Evolutionary conservation across 306 rosid genomes (phyloP).

Genomic region (Morella rubra): DNA sequence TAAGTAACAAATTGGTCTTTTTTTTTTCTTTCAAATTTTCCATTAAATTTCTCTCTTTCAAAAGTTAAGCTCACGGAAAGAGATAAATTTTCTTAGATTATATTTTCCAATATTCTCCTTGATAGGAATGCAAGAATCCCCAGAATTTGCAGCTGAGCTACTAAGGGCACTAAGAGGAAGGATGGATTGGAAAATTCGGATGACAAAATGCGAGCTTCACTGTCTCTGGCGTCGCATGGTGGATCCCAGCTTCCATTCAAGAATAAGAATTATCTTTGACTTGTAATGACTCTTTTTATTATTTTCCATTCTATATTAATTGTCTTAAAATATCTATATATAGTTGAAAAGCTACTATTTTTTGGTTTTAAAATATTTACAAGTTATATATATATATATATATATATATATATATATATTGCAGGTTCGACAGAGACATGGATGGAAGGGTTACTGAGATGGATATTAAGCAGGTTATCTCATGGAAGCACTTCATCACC

Average conservation of each 20-base stretch:
- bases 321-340: too few species aligned
- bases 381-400: background rate
- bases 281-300: slow-evolving; percentile 40
- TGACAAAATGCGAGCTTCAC: slow-evolving; percentile 60
- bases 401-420: background rate
- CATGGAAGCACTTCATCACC: background rate
- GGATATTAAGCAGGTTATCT: slow-evolving; percentile 69
- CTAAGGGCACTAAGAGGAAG: slow-evolving; percentile 61
- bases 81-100: background rate
- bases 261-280: slow-evolving; percentile 69
- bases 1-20: too few species aligned
- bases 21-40: too few species aligned
- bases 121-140: slow-evolving; percentile 69
- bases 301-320: background rate
- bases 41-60: background rate
- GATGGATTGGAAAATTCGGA: slow-evolving; percentile 47
- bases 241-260: slow-evolving; percentile 50
- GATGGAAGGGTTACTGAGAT: slow-evolving; percentile 64
- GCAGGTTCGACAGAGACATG: slow-evolving; percentile 75
- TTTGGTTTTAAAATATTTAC: too few species aligned
- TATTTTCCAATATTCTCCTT: background rate
- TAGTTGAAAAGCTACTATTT: too few species aligned
- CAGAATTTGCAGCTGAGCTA: slow-evolving; percentile 64
- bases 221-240: slow-evolving; percentile 57
- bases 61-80: slow-evolving; percentile 12